A percentile compares a stretch with the other conserved stretches of the same genome.
Evolutionary conservation across 2,329 filamentous ascomycete genomes (phyloP).

Genomic region (Rhinocladiella mackenziei): DNA sequence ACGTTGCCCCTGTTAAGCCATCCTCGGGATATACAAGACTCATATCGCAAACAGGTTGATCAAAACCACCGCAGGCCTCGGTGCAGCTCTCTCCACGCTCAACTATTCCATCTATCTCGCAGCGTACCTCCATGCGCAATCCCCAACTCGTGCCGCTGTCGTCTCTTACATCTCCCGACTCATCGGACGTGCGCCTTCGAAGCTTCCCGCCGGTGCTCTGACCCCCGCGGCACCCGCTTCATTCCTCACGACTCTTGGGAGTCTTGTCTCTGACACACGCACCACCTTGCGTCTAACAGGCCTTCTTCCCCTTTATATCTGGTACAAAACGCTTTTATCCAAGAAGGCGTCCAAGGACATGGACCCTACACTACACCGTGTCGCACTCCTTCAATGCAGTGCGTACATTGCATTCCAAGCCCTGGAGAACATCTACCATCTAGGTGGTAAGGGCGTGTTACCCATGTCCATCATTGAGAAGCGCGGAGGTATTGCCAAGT

Average conservation of each 20-base stretch:
- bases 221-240: slow-evolving; percentile 47
- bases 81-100: slow-evolving; percentile 64
- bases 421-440: slow-evolving; percentile 78
- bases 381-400: slow-evolving; percentile 66
- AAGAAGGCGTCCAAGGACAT: slow-evolving; percentile 30
- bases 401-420: slow-evolving; percentile 68
- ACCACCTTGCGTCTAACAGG: slow-evolving; percentile 56
- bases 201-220: slow-evolving; percentile 31
- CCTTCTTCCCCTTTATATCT: slow-evolving; percentile 73
- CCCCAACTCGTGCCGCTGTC: slow-evolving; percentile 37
- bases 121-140: slow-evolving; percentile 53
- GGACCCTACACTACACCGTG: slow-evolving; percentile 45
- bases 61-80: slow-evolving; percentile 64
- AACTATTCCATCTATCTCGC: slow-evolving; percentile 64
- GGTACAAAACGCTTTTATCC: slow-evolving; percentile 59
- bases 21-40: no score
- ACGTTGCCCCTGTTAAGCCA: slow-evolving; percentile 1
- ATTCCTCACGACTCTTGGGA: slow-evolving; percentile 46
- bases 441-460: slow-evolving; percentile 69
- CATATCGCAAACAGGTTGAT: slow-evolving; percentile 63
- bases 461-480: slow-evolving; percentile 39
- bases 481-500: slow-evolving; percentile 50
- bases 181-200: slow-evolving; percentile 25
- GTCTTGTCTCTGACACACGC: slow-evolving; percentile 50
- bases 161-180: slow-evolving; percentile 21